Base-by-base conservation (phyloP, 2,329 filamentous ascomycete genomes). In the Colletotrichum theobromicola region DNA sequence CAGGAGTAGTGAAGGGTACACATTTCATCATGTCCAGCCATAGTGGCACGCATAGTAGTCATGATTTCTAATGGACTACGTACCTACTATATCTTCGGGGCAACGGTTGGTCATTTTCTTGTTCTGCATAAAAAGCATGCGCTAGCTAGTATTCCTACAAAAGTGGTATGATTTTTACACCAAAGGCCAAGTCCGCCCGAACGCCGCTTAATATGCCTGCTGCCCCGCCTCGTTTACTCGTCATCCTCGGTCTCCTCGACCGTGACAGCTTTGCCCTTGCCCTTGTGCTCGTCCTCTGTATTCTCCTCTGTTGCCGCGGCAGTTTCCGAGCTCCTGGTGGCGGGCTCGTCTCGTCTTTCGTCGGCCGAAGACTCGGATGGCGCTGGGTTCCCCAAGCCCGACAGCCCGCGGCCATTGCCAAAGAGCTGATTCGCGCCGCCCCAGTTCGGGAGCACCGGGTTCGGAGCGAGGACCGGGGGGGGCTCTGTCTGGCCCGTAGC, bases 341-440 rank as follows among this genome's bases (percentile, higher is more conserved):
- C 53, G 16, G 32, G 21, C 32, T 77, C 70, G 30, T 75, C 78
- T 35, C 30, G 34, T 18, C 76, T 74, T 21, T 77, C 75, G 8
- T 74, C 68, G 9, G 42, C 8, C 18, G 73, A 73, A 12, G 30
- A 21, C 70, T 74, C 73, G 21, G 70, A 46, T 21, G 64, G 60
- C 21, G 64, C 58, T 24, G 37, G 30, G 46, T 74, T 74, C 16
- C 50, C 64, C 28, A 75, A 16, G n/a, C 50, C 50, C n/a, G 69
- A 46, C 30, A 74, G 18, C n/a, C 46, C 70, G 15, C 35, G 58
- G 26, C 81, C 81, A 62, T 79, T 82, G 18, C 81, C 81, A 70
- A 89, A 89, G 1, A 90, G 81, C 77, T 89, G 89, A 18, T 87
- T 84, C 4, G 86, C 81, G 16, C 87, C 87, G 61, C 87, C 87